phyloP scores from a whole-genome alignment of 768 basidiomycete species.

The Suillus spraguei region DNA sequence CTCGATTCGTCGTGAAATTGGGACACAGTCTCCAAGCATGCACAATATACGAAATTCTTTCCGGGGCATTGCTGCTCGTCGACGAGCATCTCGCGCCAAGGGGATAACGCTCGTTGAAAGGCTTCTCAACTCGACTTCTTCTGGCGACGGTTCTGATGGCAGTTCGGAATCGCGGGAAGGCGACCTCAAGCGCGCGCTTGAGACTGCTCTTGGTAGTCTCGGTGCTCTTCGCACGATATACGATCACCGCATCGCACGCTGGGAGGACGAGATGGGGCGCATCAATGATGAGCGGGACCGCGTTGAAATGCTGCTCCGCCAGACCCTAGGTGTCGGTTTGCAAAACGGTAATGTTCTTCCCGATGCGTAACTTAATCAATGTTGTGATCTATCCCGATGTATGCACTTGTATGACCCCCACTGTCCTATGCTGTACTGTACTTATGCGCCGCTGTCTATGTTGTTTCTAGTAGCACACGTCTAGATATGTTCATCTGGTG shows the following conservation, averaged over 20 bases:
- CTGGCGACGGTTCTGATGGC: conserved; percentile 58
- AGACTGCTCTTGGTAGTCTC: conserved; percentile 68
- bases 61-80: conserved; percentile 57
- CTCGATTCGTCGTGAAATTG: conserved; percentile 60
- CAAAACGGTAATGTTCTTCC: conserved; percentile 23
- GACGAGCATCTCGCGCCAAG: conserved; percentile 48
- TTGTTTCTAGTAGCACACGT: background rate
- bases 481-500: conserved; percentile 4
- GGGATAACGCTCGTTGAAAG: conserved; percentile 49
- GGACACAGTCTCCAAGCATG: conserved; percentile 52
- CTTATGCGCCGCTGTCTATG: background rate
- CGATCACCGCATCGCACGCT: conserved; percentile 66
- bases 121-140: conserved; percentile 41
- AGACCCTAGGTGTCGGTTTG: conserved; percentile 55
- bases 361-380: background rate
- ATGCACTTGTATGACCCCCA: conserved; percentile 1
- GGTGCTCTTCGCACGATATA: conserved; percentile 65
- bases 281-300: conserved; percentile 67
- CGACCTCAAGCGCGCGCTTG: conserved; percentile 69
- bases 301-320: conserved; percentile 65
- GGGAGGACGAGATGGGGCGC: conserved; percentile 69
- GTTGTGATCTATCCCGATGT: background rate
- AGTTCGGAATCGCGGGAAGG: conserved; percentile 57
- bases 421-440: conserved; percentile 9
- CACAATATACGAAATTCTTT: conserved; percentile 57